Evolutionary conservation across 768 basidiomycete species (phyloP), one percentile per base, ranked within the genome.

Genomic region (Auriscalpium microsporum): DNA sequence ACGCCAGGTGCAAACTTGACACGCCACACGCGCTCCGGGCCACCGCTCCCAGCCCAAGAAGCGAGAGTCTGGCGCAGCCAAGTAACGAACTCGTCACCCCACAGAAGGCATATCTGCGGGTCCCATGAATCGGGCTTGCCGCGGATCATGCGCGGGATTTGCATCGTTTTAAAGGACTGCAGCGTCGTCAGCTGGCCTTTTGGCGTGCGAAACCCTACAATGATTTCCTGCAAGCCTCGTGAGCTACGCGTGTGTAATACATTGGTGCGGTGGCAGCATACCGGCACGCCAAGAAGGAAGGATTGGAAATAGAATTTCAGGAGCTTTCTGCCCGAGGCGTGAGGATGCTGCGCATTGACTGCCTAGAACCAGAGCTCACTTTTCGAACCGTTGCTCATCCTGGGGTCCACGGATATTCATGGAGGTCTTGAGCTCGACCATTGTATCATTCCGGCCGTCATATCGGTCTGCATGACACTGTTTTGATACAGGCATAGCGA

Each of bases 251-350:
- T 28, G 7, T 28, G 5, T 28, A 28, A 28, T 7, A 28, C 28
- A 7, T 28, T 28, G 28, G 28, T 28, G 28, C 28, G 7, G 28
- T 28, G 28, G 28, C 4, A 28, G 28, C 7, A 28, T 67, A 87
- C 87, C 19, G 91, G 92, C n/a, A 94, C 90, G 49, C 92, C 93
- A 53, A 94, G 80, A 28, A 94, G 78, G 68, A 91, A 94, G 1
- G 90, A 93, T 64, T 94, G 92, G 57, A 92, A 82, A 74, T 93
- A 94, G 69, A 91, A 91, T 64, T 90, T 93, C 56, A 94, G 79
- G n/a, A 94, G 72, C 66, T 94, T 94, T 68, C 88, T 92, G 65
- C 51, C 61, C n/a, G 57, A 53, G 37, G 44, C 45, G n/a, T 28
- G 50, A 11, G 37, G 23, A 45, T 37, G 44, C 21, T 7, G 9